These are phyloP conservation scores for Penicillium macrosclerotiorum DNA, from an alignment of 495 filamentous ascomycete species.

Conservation along the genomic window DNA sequence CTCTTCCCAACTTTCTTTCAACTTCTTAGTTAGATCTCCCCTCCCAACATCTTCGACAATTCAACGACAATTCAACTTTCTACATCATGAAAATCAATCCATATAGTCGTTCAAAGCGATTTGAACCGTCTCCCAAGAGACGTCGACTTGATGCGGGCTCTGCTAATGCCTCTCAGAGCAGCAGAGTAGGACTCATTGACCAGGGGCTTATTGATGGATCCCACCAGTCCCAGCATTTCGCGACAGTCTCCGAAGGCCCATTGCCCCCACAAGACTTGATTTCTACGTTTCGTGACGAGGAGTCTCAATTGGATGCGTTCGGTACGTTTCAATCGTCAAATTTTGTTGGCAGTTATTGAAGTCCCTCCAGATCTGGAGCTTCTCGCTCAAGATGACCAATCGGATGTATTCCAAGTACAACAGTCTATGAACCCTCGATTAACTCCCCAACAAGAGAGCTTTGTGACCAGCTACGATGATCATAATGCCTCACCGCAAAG, in stretches of 20 bases:
- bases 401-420: background rate
- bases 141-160: background rate
- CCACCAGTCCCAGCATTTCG: conserved; percentile 11
- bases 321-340: conserved; percentile 34
- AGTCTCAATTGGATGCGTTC: conserved; percentile 46
- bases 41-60: background rate
- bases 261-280: background rate
- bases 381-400: conserved; percentile 29
- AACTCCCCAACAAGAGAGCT: background rate
- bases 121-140: conserved; percentile 11
- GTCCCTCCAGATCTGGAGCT: conserved; percentile 35
- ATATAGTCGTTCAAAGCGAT: conserved; percentile 3
- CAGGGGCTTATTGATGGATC: conserved; percentile 29
- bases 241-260: background rate
- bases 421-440: background rate
- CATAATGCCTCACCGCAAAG: conserved; percentile 8
- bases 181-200: conserved; percentile 18
- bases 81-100: conserved; percentile 13
- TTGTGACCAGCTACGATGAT: background rate
- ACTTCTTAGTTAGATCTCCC: background rate
- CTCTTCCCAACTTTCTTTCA: background rate
- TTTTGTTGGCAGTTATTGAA: background rate
- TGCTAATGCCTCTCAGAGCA: conserved; percentile 11
- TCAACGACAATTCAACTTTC: background rate
- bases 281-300: conserved; percentile 16